Evolutionary conservation across 2,329 filamentous ascomycete genomes (phyloP), one percentile per base, ranked within the genome.

Genomic region (Aspergillus luchuensis): DNA sequence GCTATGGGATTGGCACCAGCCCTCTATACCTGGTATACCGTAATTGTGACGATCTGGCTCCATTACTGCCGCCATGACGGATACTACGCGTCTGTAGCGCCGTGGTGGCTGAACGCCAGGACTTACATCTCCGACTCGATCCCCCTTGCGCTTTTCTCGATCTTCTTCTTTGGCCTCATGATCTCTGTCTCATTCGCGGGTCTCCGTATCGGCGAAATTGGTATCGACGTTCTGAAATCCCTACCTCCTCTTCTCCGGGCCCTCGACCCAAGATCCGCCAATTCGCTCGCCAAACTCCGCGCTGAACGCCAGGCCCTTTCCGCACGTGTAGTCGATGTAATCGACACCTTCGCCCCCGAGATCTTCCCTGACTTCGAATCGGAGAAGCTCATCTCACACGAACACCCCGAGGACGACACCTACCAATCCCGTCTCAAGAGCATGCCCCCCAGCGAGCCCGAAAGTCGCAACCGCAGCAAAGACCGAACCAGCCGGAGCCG

Each of bases 171-270:
- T 41, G 90, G 92, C 53, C 53, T 56, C 15, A 89, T 91, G 80
- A 82, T 91, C 51, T 80, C 88, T 23, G 90, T 97, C 69, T 97
- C 93, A 0, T 97, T 96, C 75, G 93, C 92, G 4, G 92, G 95
- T 6, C 87, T 99, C 56, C 89, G 95, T 10, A 96, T 98, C 67
- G 95, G 95, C 50, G 95, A 99, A 79, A 89, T 96, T n/a, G 95
- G 94, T 56, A 97, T 99, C 92, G 95, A 99, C 73, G 97, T 99
- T 58, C 82, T 95, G 80, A 99, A 98, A 78, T 98, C 94, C 0
- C 84, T 99, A 15, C 87, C 92, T 8, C 95, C 95, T 5, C 85
- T 99, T 8, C 82, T 96, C 49, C 83, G 97, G 36, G 95, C 91
- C 66, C 84, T 98, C 70, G 90, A 90, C 69, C 95, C 95, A 1